These are phyloP conservation scores for Aspergillus affinis DNA, from an alignment of 495 filamentous ascomycete genomes.

Conservation along the genomic window DNA sequence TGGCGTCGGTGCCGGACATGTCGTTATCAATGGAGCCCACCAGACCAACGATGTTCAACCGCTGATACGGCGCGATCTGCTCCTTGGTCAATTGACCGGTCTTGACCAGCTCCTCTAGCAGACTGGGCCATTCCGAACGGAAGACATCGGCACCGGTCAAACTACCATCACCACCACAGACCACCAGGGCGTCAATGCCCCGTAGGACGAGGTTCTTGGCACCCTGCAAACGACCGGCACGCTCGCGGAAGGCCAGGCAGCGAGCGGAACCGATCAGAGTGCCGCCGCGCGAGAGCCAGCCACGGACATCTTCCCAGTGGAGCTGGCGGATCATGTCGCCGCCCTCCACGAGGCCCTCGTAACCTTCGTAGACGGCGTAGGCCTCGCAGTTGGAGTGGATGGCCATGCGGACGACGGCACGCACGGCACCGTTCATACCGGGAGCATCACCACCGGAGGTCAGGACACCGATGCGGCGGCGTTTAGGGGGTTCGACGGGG, in stretches of 20 bases:
- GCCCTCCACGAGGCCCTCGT: constrained; percentile 90
- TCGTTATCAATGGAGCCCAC: constrained; percentile 99
- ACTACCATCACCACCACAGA: constrained; percentile 96
- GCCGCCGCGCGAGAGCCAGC: constrained; percentile 90
- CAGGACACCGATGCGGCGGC: constrained; percentile 90
- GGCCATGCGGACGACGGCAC: constrained; percentile 91
- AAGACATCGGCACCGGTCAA: constrained; percentile 96
- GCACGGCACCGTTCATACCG: constrained; percentile 94
- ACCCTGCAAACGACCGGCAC: constrained; percentile 73
- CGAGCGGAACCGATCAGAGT: constrained; percentile 96
- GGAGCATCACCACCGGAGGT: constrained; percentile 97
- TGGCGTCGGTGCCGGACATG: constrained; percentile 93
- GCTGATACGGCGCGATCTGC: constrained; percentile 68
- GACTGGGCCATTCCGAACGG: constrained; percentile 82
- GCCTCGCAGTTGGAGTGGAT: constrained; percentile 84
- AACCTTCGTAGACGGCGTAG: constrained; percentile 91
- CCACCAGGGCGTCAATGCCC: constrained; percentile 94
- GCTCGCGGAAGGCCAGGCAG: constrained; percentile 84
- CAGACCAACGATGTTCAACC: constrained; percentile 92
- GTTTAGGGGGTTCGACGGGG: constrained; percentile 46
- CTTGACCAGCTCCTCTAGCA: constrained; percentile 78
- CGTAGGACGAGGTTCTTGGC: constrained; percentile 91
- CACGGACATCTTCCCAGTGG: constrained; percentile 92
- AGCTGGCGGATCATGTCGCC: constrained; percentile 83
- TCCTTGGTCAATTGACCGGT: constrained; percentile 65